These are phyloP conservation scores for Trapa incisa DNA, from an alignment of 345 rosid species.

Conservation along the genomic window DNA sequence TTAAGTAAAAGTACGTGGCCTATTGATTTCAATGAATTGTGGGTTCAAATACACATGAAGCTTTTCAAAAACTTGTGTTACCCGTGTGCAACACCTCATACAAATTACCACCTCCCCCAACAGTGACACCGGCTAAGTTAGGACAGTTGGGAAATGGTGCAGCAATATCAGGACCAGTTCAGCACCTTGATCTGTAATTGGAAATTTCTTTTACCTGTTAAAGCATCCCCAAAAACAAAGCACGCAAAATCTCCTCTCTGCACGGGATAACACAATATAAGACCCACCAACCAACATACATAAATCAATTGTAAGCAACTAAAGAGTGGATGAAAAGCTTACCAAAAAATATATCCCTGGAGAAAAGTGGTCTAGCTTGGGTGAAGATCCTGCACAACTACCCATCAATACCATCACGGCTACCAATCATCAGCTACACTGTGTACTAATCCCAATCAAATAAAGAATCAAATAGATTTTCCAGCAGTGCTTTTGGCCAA, in stretches of 20 bases:
- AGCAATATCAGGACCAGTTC: background rate
- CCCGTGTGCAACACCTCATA: background rate
- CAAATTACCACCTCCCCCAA: background rate
- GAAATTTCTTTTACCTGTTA: background rate
- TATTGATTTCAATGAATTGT: background rate
- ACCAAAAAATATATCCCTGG: slow-evolving; percentile 22
- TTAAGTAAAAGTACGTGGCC: no score
- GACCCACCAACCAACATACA: background rate
- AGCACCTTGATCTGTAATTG: background rate
- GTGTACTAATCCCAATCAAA: background rate
- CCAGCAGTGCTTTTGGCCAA: background rate
- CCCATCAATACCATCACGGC: background rate
- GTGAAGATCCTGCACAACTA: background rate
- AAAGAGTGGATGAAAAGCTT: slow-evolving; percentile 1
- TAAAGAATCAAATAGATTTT: background rate
- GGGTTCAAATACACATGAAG: background rate
- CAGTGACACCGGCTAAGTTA: background rate
- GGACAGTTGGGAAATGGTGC: background rate
- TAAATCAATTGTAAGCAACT: background rate
- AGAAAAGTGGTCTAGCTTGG: background rate
- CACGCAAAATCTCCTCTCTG: slow-evolving; percentile 7
- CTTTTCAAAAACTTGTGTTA: background rate
- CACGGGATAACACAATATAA: slow-evolving; percentile 11
- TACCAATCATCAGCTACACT: background rate
- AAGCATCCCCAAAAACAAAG: slow-evolving; percentile 1